These are phyloP conservation scores for Lentinula novae-zelandiae DNA, from an alignment of 1,284 basidiomycete genomes.

Conservation along the genomic window DNA sequence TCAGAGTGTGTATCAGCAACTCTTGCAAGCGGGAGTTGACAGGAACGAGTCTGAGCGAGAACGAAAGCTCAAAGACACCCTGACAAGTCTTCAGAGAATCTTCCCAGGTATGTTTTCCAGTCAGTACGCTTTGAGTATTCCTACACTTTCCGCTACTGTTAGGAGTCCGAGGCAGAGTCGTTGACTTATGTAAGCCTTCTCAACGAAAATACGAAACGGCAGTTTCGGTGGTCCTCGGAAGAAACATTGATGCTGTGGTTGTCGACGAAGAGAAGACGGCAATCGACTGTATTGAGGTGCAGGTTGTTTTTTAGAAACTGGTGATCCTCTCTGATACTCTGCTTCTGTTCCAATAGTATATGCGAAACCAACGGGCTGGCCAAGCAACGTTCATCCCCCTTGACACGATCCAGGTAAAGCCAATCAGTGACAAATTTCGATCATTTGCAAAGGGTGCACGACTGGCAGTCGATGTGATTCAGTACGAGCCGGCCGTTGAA, in stretches of 20 bases:
- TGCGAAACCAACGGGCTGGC: slow-evolving; percentile 92
- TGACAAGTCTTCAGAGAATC: slow-evolving; percentile 79
- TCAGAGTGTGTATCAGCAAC: slow-evolving; percentile 76
- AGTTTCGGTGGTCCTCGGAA: slow-evolving; percentile 91
- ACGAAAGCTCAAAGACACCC: slow-evolving; percentile 79
- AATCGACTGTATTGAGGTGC: slow-evolving; percentile 93
- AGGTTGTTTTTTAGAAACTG: slow-evolving; percentile 12
- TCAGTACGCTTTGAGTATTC: not conserved
- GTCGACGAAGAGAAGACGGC: slow-evolving; percentile 97
- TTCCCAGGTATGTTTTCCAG: slow-evolving; percentile 66
- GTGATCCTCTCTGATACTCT: not conserved
- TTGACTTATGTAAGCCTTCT: slow-evolving; percentile 92
- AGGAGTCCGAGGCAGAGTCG: slow-evolving; percentile 88
- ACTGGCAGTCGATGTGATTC: slow-evolving; percentile 92
- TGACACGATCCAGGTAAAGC: slow-evolving; percentile 93
- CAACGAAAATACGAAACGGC: slow-evolving; percentile 91
- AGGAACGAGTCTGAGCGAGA: slow-evolving; percentile 86
- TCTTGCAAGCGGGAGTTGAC: slow-evolving; percentile 87
- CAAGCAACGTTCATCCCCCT: slow-evolving; percentile 97
- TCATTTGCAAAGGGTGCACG: slow-evolving; percentile 89
- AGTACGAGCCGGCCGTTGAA: slow-evolving; percentile 84
- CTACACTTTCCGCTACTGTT: not conserved
- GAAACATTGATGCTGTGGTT: slow-evolving; percentile 94
- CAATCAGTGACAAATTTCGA: slow-evolving; percentile 92
- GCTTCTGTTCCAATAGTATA: slow-evolving; percentile 57